A percentile compares a stretch with the other conserved stretches of the same genome.
phyloP scores from a whole-genome alignment of 306 rosid genomes.

The Vachellia collinsii region DNA sequence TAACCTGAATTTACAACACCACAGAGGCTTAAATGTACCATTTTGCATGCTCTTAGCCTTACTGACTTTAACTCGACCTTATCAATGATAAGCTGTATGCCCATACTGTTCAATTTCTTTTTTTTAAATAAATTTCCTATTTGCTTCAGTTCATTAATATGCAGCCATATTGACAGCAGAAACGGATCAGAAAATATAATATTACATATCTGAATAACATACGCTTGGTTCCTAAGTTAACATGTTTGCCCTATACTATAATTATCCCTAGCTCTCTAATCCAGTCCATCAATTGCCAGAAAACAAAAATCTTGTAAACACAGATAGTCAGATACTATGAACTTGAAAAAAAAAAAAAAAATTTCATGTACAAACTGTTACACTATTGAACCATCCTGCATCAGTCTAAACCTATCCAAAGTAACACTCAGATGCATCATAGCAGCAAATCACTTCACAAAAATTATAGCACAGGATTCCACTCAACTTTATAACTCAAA shows the following conservation, averaged over 20 bases:
- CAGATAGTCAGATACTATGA: neutral
- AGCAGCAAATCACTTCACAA: neutral
- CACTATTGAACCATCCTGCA: constrained; percentile 15
- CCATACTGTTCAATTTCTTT: neutral
- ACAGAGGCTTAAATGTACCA: neutral
- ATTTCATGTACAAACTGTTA: neutral
- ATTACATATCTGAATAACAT: neutral
- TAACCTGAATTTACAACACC: neutral
- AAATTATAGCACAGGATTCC: constrained; percentile 6
- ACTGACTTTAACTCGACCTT: neutral
- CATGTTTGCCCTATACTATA: neutral
- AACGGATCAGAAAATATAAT: neutral
- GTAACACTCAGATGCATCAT: neutral
- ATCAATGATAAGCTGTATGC: neutral
- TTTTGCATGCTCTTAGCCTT: neutral
- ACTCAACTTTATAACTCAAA: constrained; percentile 10
- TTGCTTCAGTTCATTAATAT: neutral
- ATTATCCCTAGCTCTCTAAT: constrained; percentile 17
- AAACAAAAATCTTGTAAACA: constrained; percentile 12
- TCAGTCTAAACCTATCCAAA: neutral
- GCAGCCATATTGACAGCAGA: neutral
- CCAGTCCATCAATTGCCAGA: constrained; percentile 14
- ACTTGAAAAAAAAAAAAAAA: constrained; percentile 3
- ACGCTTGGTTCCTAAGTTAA: neutral
- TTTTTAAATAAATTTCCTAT: neutral